These are phyloP conservation scores for Trichoderma aggressivum DNA, from an alignment of 2,329 filamentous ascomycete genomes.

Conservation along the genomic window DNA sequence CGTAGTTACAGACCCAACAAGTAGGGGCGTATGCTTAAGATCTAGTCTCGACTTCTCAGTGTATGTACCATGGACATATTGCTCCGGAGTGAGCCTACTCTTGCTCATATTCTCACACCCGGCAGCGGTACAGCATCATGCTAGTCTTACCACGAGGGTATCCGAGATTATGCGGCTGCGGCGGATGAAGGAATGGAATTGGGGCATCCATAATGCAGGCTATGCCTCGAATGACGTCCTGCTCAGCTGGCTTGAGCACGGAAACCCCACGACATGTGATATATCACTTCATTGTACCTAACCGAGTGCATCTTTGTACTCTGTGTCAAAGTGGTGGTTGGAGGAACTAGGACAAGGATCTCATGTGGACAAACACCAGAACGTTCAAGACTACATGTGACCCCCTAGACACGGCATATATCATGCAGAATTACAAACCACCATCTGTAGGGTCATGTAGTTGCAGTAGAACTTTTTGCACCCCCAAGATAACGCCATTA, in stretches of 20 bases:
- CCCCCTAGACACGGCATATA: background rate
- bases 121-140: background rate
- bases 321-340: background rate
- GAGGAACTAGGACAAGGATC: background rate
- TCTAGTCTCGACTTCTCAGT: background rate
- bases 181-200: background rate
- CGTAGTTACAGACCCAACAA: background rate
- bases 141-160: background rate
- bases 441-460: background rate
- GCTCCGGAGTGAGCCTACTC: background rate
- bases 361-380: background rate
- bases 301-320: background rate
- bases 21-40: background rate
- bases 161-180: background rate
- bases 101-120: background rate
- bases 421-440: background rate
- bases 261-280: slow-evolving; percentile 1
- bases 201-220: background rate
- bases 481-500: background rate
- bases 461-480: background rate
- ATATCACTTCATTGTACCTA: background rate
- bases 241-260: background rate
- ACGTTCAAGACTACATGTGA: background rate
- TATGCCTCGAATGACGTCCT: background rate
- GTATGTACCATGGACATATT: background rate